Base-by-base conservation (phyloP, 2,329 filamentous ascomycete genomes). In the Xylaria sp. region DNA sequence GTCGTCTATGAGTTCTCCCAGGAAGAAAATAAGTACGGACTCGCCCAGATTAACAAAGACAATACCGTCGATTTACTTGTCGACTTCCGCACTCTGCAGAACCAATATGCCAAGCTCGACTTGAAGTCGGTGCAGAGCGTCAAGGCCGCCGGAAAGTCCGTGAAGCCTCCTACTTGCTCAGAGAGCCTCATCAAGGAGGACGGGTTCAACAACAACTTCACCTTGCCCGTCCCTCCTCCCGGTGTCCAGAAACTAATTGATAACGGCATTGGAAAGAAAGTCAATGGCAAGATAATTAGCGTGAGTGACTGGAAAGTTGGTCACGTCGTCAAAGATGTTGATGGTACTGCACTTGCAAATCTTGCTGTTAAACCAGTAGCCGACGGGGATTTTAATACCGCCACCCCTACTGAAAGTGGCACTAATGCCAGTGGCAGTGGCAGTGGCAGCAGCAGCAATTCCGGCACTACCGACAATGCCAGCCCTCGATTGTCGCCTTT, bases 1-100 rank as follows among this genome's bases (percentile, higher is more conserved):
- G 82, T 95, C 46, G 90, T 94, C 46, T 95, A 94, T 80, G 90
- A 95, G 77, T 94, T 86, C 76, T 87, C 87, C 1, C 83, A 93
- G 76, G 91, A 93, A 73, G 76, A 79, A 41, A 88, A 89, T 74
- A 79, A 86, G 73, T 89, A 81, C 62, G 87, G 87, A 54, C 82
- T 93, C 7, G 88, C 91, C 64, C 71, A 84, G 66, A 77, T 91
- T 69, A 84, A 84, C 68, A 76, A 75, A 60, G 84, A 88, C 68
- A 82, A 81, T 47, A 84, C 81, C 17, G 82, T 86, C 57, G 79
- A 81, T 47, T 80, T 92, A 43, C 80, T 87, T 35, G 68, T 77
- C 21, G 90, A 93, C 75, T 93, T 83, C 77, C 85, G 90, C 74
- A 89, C 90, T 66, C 87, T 98, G 62, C 86, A 89, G 78, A 78